Evolutionary conservation across 768 basidiomycete genomes (phyloP).

Genomic region (Leccinum imitatum): DNA sequence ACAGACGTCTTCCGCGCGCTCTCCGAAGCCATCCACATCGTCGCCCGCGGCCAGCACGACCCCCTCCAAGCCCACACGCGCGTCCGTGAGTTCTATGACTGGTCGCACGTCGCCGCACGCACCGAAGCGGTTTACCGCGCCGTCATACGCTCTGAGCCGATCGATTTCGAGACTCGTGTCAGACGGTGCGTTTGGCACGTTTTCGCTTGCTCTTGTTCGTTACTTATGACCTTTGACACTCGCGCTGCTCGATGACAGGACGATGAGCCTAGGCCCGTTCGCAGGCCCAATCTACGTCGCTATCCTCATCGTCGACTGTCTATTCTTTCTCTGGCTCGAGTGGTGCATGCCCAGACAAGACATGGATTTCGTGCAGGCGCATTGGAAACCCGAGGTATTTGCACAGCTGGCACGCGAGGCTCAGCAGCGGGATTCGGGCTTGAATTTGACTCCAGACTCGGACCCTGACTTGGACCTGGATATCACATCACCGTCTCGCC

Average conservation of each 20-base stretch:
- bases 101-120: constrained; percentile 74
- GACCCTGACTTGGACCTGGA: background rate
- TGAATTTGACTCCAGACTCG: no score
- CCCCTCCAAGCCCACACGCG: constrained; percentile 74
- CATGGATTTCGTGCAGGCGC: constrained; percentile 68
- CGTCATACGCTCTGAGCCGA: constrained; percentile 59
- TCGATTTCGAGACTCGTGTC: constrained; percentile 78
- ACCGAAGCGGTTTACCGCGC: constrained; percentile 82
- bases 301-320: constrained; percentile 85
- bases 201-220: background rate
- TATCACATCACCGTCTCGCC: background rate
- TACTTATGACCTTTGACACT: background rate
- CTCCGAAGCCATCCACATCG: constrained; percentile 72
- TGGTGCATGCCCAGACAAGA: constrained; percentile 78
- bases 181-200: constrained; percentile 50
- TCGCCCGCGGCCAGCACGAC: constrained; percentile 68
- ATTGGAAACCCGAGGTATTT: constrained; percentile 51
- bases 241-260: constrained; percentile 41
- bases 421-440: background rate
- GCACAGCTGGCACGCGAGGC: constrained; percentile 15
- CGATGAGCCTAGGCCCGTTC: constrained; percentile 73
- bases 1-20: constrained; percentile 84
- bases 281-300: constrained; percentile 86
- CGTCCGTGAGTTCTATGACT: constrained; percentile 83
- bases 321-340: constrained; percentile 85